Evolutionary conservation across 345 rosid genomes (phyloP).

Genomic region (Pugionium dolabratum): DNA sequence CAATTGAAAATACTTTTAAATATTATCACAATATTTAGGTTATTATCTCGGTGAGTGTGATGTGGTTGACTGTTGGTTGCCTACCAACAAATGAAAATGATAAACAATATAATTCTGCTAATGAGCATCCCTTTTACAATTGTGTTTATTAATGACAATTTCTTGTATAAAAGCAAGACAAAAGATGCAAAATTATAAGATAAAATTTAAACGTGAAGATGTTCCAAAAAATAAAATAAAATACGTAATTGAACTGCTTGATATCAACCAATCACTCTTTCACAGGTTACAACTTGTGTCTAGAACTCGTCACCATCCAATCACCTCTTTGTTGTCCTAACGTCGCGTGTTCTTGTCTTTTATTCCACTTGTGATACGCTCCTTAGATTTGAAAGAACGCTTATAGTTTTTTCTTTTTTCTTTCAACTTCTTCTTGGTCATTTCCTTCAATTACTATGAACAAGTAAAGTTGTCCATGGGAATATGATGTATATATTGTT

Average conservation of each 20-base stretch:
- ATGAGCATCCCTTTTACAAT: not conserved
- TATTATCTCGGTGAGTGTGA: slow-evolving; percentile 10
- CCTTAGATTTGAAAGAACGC: too few species aligned
- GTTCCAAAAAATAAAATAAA: not conserved
- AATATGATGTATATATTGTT: too few species aligned
- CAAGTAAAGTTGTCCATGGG: too few species aligned
- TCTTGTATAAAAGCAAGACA: not conserved
- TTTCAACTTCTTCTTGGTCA: too few species aligned
- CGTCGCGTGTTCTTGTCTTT: slow-evolving; percentile 10
- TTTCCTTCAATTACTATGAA: too few species aligned
- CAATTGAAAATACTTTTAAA: too few species aligned
- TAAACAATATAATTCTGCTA: slow-evolving; percentile 4
- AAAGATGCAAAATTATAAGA: not conserved
- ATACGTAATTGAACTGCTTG: not conserved
- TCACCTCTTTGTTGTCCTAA: slow-evolving; percentile 31
- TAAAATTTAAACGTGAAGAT: not conserved
- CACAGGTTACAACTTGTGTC: slow-evolving; percentile 13
- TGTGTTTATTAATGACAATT: slow-evolving; percentile 21
- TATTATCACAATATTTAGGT: too few species aligned
- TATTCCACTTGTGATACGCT: slow-evolving; percentile 7
- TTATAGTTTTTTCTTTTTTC: too few species aligned
- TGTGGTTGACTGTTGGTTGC: not conserved
- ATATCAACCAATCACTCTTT: slow-evolving; percentile 2
- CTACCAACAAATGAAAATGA: slow-evolving; percentile 11
- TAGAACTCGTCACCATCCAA: slow-evolving; percentile 29